A percentile compares a stretch with the other conserved stretches of the same genome.
phyloP scores from a whole-genome alignment of 345 rosid genomes.

The Salix udensis region DNA sequence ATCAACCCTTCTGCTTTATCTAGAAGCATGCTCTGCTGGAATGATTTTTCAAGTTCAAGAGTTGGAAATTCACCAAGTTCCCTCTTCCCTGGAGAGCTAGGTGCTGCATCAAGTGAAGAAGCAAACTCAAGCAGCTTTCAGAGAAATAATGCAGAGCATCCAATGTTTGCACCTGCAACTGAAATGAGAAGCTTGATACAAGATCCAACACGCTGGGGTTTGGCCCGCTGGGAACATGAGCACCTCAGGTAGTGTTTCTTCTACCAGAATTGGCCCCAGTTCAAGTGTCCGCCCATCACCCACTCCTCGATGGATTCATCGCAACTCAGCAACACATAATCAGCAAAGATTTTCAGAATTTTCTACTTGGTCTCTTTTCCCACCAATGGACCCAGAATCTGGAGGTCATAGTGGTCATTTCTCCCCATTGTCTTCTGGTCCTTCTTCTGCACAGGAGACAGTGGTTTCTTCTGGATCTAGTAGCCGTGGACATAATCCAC shows the following conservation, averaged over 20 bases:
- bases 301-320: slow-evolving; percentile 49
- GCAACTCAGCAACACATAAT: slow-evolving; percentile 35
- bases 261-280: slow-evolving; percentile 45
- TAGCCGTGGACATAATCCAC: slow-evolving; percentile 48
- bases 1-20: slow-evolving; percentile 44
- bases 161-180: slow-evolving; percentile 45
- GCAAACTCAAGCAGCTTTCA: slow-evolving; percentile 41
- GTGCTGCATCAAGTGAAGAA: slow-evolving; percentile 45
- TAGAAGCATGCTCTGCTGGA: slow-evolving; percentile 51
- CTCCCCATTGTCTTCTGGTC: slow-evolving; percentile 48
- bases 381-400: slow-evolving; percentile 49
- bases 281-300: slow-evolving; percentile 46
- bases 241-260: slow-evolving; percentile 39
- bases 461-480: slow-evolving; percentile 41
- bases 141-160: slow-evolving; percentile 51
- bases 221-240: slow-evolving; percentile 47
- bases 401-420: slow-evolving; percentile 51
- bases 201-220: slow-evolving; percentile 64
- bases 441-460: slow-evolving; percentile 54
- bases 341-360: slow-evolving; percentile 50
- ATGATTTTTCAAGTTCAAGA: slow-evolving; percentile 48
- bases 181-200: slow-evolving; percentile 53
- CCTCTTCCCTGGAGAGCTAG: slow-evolving; percentile 39
- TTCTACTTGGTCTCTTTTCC: slow-evolving; percentile 73
- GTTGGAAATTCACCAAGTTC: slow-evolving; percentile 42